Evolutionary conservation across 306 rosid genomes (phyloP).

Genomic region (Clitoria ternatea): DNA sequence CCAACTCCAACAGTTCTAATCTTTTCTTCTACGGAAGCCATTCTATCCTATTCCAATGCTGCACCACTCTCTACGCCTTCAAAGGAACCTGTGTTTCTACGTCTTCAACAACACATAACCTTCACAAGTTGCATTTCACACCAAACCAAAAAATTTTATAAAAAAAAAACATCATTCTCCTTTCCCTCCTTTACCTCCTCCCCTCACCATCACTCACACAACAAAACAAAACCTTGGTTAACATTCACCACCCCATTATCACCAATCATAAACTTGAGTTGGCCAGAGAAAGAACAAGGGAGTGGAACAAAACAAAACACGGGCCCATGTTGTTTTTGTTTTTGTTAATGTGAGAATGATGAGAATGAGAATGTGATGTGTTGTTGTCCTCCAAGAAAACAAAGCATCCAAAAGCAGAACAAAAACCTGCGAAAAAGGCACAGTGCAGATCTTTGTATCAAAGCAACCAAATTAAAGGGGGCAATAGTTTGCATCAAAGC

Average conservation of each 20-base stretch:
- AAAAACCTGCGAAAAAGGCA: slow-evolving; percentile 63
- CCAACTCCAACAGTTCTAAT: slow-evolving; percentile 37
- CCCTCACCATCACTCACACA: neutral
- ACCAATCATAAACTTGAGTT: too few relatives aligned
- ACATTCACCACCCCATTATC: slow-evolving; percentile 6
- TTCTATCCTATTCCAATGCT: slow-evolving; percentile 20
- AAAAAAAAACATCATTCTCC: too few relatives aligned
- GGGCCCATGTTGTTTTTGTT: slow-evolving; percentile 3
- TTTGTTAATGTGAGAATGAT: too few relatives aligned
- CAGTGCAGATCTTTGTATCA: slow-evolving; percentile 31
- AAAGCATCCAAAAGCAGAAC: slow-evolving; percentile 43
- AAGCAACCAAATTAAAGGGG: slow-evolving; percentile 29
- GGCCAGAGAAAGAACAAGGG: neutral
- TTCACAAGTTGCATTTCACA: slow-evolving; percentile 16
- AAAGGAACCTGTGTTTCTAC: slow-evolving; percentile 34
- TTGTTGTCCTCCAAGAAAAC: slow-evolving; percentile 23
- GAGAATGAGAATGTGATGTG: slow-evolving; percentile 32
- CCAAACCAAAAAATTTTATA: slow-evolving; percentile 23
- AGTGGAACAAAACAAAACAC: neutral
- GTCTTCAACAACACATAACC: too few relatives aligned
- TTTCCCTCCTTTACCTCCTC: neutral
- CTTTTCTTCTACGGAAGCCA: slow-evolving; percentile 75
- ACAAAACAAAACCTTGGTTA: too few relatives aligned
- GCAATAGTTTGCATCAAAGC: slow-evolving; percentile 63
- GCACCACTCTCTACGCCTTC: slow-evolving; percentile 6